These are phyloP conservation scores for Avena sativa DNA, from an alignment of 176 grass and related monocot species.

Conservation along the genomic window DNA sequence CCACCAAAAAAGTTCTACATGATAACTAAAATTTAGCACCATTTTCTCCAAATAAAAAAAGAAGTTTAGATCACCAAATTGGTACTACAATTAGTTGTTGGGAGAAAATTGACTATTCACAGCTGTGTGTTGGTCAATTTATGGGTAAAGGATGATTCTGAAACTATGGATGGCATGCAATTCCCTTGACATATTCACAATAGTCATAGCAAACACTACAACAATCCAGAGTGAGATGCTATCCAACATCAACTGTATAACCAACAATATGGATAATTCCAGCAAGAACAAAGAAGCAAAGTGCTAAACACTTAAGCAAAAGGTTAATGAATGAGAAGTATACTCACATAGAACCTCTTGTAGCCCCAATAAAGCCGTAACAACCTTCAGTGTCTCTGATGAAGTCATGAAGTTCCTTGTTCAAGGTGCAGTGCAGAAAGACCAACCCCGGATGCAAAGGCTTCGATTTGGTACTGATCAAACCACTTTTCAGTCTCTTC, in stretches of 20 bases:
- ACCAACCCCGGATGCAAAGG: constrained; percentile 79
- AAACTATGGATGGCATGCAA: neutral
- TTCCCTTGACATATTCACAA: constrained; percentile 27
- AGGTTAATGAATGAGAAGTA: constrained; percentile 11
- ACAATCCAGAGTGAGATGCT: neutral
- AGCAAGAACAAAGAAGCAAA: neutral
- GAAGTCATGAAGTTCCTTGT: constrained; percentile 87
- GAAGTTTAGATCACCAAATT: neutral
- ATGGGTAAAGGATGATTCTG: neutral
- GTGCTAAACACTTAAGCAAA: neutral
- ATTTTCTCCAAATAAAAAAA: neutral
- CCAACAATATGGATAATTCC: neutral
- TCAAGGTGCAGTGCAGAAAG: constrained; percentile 76
- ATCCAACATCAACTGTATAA: neutral
- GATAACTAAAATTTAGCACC: neutral
- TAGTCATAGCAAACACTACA: neutral
- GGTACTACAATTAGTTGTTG: neutral
- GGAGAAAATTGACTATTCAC: neutral
- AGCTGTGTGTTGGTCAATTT: neutral
- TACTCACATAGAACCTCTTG: constrained; percentile 71
- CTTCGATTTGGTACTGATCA: constrained; percentile 58
- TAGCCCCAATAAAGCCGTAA: constrained; percentile 83
- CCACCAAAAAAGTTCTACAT: neutral
- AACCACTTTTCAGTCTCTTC: constrained; percentile 69
- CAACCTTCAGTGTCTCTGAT: constrained; percentile 73